phyloP scores from a whole-genome alignment of 2,329 filamentous ascomycete species.

The Fusarium pseudograminearum region DNA sequence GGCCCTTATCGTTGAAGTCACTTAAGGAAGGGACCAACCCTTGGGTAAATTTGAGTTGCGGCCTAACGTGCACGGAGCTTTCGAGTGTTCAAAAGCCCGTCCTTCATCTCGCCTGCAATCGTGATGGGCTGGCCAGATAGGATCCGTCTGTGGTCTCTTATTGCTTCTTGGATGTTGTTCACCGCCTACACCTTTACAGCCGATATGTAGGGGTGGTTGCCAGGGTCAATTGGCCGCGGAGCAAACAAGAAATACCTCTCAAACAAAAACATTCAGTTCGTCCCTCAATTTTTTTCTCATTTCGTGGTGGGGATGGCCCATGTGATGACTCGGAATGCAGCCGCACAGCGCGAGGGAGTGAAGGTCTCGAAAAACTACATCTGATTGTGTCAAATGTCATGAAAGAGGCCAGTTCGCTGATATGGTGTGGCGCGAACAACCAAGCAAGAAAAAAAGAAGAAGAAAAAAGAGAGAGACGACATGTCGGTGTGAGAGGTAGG shows the following conservation, averaged over 20 bases:
- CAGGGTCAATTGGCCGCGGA: constrained; percentile 37
- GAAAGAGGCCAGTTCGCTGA: constrained; percentile 20
- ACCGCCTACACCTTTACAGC: constrained; percentile 40
- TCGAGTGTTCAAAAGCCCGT: constrained; percentile 28
- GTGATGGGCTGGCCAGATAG: constrained; percentile 39
- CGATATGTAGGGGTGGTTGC: constrained; percentile 36
- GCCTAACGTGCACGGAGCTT: constrained; percentile 34
- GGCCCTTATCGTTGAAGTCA: constrained; percentile 8
- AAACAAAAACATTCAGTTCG: constrained; percentile 17
- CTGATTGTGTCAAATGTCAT: constrained; percentile 11
- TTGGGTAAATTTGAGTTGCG: constrained; percentile 19
- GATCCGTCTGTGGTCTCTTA: constrained; percentile 16
- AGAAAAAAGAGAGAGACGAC: constrained; percentile 12
- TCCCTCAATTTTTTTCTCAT: constrained; percentile 38
- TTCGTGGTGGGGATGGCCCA: constrained; percentile 44
- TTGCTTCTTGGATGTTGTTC: constrained; percentile 41
- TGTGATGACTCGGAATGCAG: constrained; percentile 42
- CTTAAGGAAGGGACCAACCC: not conserved
- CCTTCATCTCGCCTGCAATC: constrained; percentile 30
- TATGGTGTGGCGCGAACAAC: constrained; percentile 16
- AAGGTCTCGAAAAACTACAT: constrained; percentile 17
- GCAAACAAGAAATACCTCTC: constrained; percentile 27
- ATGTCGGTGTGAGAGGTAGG: constrained; percentile 40
- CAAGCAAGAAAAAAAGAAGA: constrained; percentile 20
- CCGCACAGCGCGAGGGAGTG: constrained; percentile 35